Conservation (phyloP, 805 yeast genomes). For the Wickerhamomyces subpelliculosus region DNA sequence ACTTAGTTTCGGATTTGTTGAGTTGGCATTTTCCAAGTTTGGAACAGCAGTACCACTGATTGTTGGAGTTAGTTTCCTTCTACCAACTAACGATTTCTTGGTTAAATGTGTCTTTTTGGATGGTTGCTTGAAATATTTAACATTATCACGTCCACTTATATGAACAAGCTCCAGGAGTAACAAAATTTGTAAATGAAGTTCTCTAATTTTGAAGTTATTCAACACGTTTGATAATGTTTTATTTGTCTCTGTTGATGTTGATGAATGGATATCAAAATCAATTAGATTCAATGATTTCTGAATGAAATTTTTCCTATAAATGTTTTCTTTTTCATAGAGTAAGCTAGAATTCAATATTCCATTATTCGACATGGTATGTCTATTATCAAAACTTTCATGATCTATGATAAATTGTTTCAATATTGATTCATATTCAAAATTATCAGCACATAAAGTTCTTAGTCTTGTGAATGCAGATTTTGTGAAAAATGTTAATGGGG, state of each 20-base stretch:
- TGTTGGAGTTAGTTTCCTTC: conserved; percentile 24
- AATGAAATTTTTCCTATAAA: conserved; percentile 22
- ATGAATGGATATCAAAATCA: conserved; percentile 18
- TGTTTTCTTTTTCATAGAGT: conserved; percentile 21
- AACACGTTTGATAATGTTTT: conserved; percentile 25
- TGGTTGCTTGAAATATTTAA: conserved; percentile 23
- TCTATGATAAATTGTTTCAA: conserved; percentile 27
- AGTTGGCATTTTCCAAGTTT: conserved; percentile 20
- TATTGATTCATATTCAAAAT: conserved; percentile 16
- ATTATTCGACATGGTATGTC: conserved; percentile 28
- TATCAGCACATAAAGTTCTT: conserved; percentile 32
- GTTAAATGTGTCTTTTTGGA: conserved; percentile 14
- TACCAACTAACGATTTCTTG: conserved; percentile 25
- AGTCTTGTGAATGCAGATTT: conserved; percentile 46
- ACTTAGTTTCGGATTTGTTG: conserved; percentile 12
- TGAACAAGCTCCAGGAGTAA: conserved; percentile 39
- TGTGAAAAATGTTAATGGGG: conserved; percentile 32
- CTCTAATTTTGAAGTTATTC: conserved; percentile 42
- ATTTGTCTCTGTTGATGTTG: conserved; percentile 19
- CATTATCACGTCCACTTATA: conserved; percentile 29
- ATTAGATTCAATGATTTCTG: conserved; percentile 18
- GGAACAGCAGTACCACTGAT: conserved; percentile 38
- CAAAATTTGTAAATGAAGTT: conserved; percentile 49
- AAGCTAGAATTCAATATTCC: conserved; percentile 22
- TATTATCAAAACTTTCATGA: conserved; percentile 32